Conservation (phyloP, 2,329 filamentous ascomycete species). For the Coniochaeta sp. region DNA sequence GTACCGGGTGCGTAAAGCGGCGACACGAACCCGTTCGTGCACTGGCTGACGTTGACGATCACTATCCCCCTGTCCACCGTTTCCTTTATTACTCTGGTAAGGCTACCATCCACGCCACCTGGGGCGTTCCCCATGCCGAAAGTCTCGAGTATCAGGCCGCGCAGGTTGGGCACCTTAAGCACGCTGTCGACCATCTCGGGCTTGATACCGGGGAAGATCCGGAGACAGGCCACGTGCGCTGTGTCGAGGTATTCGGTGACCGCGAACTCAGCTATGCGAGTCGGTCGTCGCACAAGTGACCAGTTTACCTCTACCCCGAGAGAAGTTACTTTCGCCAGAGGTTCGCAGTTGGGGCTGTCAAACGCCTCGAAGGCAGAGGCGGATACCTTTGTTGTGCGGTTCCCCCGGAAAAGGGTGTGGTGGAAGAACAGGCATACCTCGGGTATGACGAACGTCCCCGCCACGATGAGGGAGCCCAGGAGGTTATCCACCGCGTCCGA, state of each 20-base stretch:
- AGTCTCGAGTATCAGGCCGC: conserved; percentile 80
- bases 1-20: conserved; percentile 74
- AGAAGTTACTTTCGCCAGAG: conserved; percentile 74
- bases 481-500: conserved; percentile 90
- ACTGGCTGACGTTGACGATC: conserved; percentile 89
- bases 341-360: conserved; percentile 76
- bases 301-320: conserved; percentile 76
- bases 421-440: conserved; percentile 94
- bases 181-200: conserved; percentile 91
- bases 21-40: conserved; percentile 68
- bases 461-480: conserved; percentile 79
- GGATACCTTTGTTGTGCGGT: conserved; percentile 81
- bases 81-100: conserved; percentile 69
- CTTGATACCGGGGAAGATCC: conserved; percentile 87
- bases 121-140: conserved; percentile 93
- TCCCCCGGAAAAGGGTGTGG: conserved; percentile 82
- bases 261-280: conserved; percentile 64
- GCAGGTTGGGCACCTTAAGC: conserved; percentile 65
- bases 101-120: conserved; percentile 68
- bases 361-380: conserved; percentile 84
- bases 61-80: conserved; percentile 76
- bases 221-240: conserved; percentile 80
- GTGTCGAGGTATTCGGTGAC: conserved; percentile 73
- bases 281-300: conserved; percentile 69
- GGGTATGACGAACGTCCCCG: conserved; percentile 86